Conservation (phyloP, 371 early-diverging fungal genomes). For the Syncephalastrum monosporum region DNA sequence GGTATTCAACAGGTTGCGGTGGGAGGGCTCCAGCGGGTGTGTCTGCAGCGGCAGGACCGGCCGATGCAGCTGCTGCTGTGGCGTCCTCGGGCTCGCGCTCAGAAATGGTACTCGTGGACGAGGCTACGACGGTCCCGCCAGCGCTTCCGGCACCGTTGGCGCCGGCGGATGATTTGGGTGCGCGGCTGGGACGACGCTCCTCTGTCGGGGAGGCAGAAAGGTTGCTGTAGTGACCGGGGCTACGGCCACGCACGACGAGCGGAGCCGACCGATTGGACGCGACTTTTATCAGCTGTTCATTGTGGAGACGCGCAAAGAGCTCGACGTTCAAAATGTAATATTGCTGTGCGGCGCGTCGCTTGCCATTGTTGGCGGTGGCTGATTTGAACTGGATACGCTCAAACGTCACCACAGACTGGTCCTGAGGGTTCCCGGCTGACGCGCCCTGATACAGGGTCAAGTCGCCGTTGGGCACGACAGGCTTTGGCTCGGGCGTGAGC, state of each 20-base stretch:
- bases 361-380: conserved; percentile 91
- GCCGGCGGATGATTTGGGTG: no score
- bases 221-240: conserved; percentile 80
- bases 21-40: no score
- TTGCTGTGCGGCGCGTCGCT: conserved; percentile 85
- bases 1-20: no score
- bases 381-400: conserved; percentile 94
- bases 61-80: no score
- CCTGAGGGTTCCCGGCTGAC: conserved; percentile 39
- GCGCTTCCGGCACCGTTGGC: no score
- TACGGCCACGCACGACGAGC: conserved; percentile 87
- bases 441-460: conserved; percentile 39
- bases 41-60: no score
- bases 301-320: conserved; percentile 57
- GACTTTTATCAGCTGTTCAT: conserved; percentile 51
- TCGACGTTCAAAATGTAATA: conserved; percentile 75
- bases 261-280: conserved; percentile 72
- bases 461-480: conserved; percentile 59
- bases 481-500: conserved; percentile 62
- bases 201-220: no score
- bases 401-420: conserved; percentile 68
- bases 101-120: no score
- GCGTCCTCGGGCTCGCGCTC: no score
- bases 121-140: no score
- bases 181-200: no score